Evolutionary conservation across 345 rosid genomes (phyloP).

Genomic region (Balakata baccata): DNA sequence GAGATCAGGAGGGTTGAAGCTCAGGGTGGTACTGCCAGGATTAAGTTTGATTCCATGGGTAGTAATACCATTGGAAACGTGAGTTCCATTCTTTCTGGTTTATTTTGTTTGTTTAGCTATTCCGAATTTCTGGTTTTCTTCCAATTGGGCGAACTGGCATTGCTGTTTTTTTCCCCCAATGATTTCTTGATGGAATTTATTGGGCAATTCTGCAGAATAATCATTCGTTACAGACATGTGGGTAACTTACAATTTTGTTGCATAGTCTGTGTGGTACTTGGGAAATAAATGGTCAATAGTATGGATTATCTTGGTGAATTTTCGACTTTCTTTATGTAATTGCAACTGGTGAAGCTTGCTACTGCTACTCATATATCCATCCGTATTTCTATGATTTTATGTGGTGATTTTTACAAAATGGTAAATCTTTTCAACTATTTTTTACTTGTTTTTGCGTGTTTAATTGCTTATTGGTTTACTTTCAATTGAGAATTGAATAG

Average conservation of each 20-base stretch:
- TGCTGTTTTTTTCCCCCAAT: not conserved
- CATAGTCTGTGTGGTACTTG: not conserved
- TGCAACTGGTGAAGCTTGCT: not conserved
- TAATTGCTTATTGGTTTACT: not conserved
- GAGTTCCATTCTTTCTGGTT: slow-evolving; percentile 29
- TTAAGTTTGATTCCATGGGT: slow-evolving; percentile 77
- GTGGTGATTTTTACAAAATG: not conserved
- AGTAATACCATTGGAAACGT: slow-evolving; percentile 69
- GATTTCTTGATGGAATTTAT: not conserved
- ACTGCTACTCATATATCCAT: not conserved
- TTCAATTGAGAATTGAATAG: not conserved
- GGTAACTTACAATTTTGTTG: not conserved
- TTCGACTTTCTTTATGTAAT: not conserved
- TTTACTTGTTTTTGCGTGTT: not conserved
- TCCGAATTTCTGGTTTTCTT: not conserved
- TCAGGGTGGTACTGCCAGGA: slow-evolving; percentile 67
- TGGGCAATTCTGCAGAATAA: not conserved
- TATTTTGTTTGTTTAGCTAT: not conserved
- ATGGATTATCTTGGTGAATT: not conserved
- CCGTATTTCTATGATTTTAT: not conserved
- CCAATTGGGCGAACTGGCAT: not conserved
- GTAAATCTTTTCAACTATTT: not conserved
- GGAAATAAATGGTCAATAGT: not conserved
- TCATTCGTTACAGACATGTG: not conserved
- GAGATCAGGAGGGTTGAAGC: slow-evolving; percentile 79